Percentiles rank a stretch among this genome's conserved stretches.
These are phyloP conservation scores for Suillus variegatus DNA, from an alignment of 768 basidiomycete species.

Conservation along the genomic window DNA sequence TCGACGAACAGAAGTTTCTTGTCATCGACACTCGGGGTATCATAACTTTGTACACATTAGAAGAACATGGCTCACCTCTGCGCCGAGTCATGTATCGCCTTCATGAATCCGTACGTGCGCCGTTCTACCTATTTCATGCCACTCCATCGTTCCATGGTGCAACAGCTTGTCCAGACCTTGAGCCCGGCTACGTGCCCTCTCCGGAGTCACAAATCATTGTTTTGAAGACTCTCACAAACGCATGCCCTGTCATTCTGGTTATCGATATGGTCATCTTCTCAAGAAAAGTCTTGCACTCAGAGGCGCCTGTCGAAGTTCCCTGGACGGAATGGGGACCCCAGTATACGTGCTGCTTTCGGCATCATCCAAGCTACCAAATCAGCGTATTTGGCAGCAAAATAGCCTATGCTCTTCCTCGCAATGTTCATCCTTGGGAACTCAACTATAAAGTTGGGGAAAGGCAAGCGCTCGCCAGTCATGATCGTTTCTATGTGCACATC, in stretches of 20 bases:
- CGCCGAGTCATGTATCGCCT: neutral
- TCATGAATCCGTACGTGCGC: neutral
- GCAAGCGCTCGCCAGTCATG: no score
- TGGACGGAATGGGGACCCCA: neutral
- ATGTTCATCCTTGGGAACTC: neutral
- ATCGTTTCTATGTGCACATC: neutral
- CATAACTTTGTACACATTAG: neutral
- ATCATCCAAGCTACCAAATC: neutral
- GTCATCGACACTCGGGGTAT: neutral
- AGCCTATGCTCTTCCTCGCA: neutral
- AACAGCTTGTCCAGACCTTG: neutral
- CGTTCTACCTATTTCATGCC: neutral
- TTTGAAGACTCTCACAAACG: neutral
- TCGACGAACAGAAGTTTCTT: neutral
- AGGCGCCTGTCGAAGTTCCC: neutral
- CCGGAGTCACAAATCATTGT: neutral
- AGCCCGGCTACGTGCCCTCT: neutral
- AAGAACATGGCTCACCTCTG: neutral
- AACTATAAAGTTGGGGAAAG: neutral
- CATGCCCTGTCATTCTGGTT: neutral
- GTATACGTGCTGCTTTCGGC: neutral
- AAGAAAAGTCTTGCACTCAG: neutral
- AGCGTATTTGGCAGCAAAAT: neutral
- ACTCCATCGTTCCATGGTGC: neutral
- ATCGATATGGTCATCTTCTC: conserved; percentile 3